Percentiles rank a stretch among this genome's conserved stretches.
Evolutionary conservation across 208 protist species (phyloP).

Genomic region (Acanthamoeba royreba): DNA sequence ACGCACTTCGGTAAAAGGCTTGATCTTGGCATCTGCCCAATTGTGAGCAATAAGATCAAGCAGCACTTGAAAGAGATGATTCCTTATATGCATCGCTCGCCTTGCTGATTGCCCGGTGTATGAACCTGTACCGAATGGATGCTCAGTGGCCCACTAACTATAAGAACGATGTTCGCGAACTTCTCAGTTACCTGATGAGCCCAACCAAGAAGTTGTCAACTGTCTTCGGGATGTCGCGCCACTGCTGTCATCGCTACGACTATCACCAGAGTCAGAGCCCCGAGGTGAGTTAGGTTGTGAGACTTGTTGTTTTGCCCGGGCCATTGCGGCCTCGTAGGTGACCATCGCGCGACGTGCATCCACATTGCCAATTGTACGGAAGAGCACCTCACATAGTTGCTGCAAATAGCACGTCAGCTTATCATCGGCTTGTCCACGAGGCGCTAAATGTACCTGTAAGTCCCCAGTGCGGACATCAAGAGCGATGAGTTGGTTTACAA

Average conservation of each 20-base stretch:
- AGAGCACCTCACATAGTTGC: neutral
- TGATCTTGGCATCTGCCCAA: neutral
- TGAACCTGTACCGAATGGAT: too few species aligned
- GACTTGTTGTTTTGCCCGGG: neutral
- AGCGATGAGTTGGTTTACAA: neutral
- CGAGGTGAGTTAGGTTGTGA: neutral
- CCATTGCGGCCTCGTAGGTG: neutral
- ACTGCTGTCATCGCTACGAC: neutral
- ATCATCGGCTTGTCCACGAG: too few species aligned
- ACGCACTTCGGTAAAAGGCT: neutral
- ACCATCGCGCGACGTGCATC: neutral
- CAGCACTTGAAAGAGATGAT: constrained; percentile 23
- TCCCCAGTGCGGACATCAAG: neutral
- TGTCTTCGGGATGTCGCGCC: neutral
- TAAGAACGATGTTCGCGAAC: too few species aligned
- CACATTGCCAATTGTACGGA: neutral
- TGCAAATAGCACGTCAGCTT: too few species aligned
- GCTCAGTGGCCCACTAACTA: too few species aligned
- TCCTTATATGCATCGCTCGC: neutral
- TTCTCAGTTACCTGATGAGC: too few species aligned
- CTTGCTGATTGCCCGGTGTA: neutral
- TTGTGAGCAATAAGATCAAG: constrained; percentile 21
- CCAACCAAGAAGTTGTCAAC: too few species aligned
- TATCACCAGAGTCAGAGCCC: neutral
- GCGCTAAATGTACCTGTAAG: too few species aligned